Conservation (phyloP, 1,139 yeast species). For the Candida gigantensis region DNA sequence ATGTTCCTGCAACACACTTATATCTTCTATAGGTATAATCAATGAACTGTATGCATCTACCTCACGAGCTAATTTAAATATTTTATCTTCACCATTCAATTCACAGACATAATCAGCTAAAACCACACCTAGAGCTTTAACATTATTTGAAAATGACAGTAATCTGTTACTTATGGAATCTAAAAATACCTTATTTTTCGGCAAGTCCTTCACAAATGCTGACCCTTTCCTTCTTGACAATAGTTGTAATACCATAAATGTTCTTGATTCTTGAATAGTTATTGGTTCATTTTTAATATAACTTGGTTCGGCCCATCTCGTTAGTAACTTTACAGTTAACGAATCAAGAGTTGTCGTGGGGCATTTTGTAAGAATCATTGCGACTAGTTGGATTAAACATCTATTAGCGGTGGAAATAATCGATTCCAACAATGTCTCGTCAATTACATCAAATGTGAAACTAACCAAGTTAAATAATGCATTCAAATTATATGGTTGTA, state of each 20-base stretch:
- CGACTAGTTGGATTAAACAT: slow-evolving; percentile 10
- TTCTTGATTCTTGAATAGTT: slow-evolving; percentile 33
- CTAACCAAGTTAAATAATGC: slow-evolving; percentile 12
- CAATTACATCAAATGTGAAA: slow-evolving; percentile 17
- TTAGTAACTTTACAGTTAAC: slow-evolving; percentile 17
- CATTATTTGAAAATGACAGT: slow-evolving; percentile 41
- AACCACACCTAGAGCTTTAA: slow-evolving; percentile 45
- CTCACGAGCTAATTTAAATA: slow-evolving; percentile 37
- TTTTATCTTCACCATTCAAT: slow-evolving; percentile 28
- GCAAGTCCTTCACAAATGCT: slow-evolving; percentile 19
- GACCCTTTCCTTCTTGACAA: slow-evolving; percentile 22
- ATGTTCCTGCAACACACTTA: background rate
- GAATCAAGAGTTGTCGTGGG: slow-evolving; percentile 10
- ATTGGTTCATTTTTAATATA: slow-evolving; percentile 36
- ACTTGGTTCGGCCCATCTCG: slow-evolving; percentile 33
- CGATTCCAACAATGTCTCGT: slow-evolving; percentile 17
- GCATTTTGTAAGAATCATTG: slow-evolving; percentile 11
- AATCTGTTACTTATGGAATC: slow-evolving; percentile 47
- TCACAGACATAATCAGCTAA: slow-evolving; percentile 49
- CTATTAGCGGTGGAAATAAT: slow-evolving; percentile 10
- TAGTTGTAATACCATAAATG: slow-evolving; percentile 33
- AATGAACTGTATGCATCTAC: slow-evolving; percentile 11
- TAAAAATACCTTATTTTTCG: slow-evolving; percentile 33
- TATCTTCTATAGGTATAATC: slow-evolving; percentile 1
- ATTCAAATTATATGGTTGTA: slow-evolving; percentile 8